These are phyloP conservation scores for Pleurostoma richardsiae DNA, from an alignment of 2,329 filamentous ascomycete species.

Conservation along the genomic window DNA sequence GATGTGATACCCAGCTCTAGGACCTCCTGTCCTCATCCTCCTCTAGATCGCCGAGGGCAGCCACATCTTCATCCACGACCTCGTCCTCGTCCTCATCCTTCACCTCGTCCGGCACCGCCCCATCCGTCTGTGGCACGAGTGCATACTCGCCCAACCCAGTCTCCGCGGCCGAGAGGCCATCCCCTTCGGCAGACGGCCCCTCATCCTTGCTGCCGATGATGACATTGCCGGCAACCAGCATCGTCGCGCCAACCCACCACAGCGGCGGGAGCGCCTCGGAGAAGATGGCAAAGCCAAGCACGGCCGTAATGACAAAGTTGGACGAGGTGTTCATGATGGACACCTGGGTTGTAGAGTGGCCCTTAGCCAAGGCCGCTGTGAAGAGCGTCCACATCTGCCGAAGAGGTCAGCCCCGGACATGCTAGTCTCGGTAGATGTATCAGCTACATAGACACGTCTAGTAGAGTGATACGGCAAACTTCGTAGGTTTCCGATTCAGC, in stretches of 20 bases:
- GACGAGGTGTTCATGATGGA: constrained; percentile 77
- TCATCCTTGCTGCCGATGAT: constrained; percentile 70
- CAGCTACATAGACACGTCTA: too few species aligned
- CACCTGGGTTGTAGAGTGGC: constrained; percentile 72
- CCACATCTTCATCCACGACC: constrained; percentile 19
- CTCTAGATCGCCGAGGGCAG: constrained; percentile 11
- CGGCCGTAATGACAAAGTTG: constrained; percentile 74
- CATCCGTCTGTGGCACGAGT: constrained; percentile 18
- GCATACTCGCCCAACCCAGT: constrained; percentile 19
- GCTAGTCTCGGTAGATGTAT: too few species aligned
- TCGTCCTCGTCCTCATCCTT: constrained; percentile 6
- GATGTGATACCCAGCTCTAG: too few species aligned
- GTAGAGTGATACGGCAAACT: too few species aligned
- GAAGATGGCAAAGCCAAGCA: constrained; percentile 68
- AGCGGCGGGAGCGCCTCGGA: constrained; percentile 64
- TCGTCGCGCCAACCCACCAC: constrained; percentile 70
- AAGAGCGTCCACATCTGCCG: constrained; percentile 75
- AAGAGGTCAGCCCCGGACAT: too few species aligned
- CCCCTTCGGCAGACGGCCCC: constrained; percentile 12
- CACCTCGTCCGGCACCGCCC: background rate
- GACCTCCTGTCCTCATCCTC: background rate
- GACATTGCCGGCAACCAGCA: constrained; percentile 72
- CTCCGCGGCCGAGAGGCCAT: constrained; percentile 10
- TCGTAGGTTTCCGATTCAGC: too few species aligned
- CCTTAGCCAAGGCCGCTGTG: constrained; percentile 69